A percentile compares a stretch with the other conserved stretches of the same genome.
Evolutionary conservation across 2,329 filamentous ascomycete genomes (phyloP).

Genomic region (Fusarium incarnatum): DNA sequence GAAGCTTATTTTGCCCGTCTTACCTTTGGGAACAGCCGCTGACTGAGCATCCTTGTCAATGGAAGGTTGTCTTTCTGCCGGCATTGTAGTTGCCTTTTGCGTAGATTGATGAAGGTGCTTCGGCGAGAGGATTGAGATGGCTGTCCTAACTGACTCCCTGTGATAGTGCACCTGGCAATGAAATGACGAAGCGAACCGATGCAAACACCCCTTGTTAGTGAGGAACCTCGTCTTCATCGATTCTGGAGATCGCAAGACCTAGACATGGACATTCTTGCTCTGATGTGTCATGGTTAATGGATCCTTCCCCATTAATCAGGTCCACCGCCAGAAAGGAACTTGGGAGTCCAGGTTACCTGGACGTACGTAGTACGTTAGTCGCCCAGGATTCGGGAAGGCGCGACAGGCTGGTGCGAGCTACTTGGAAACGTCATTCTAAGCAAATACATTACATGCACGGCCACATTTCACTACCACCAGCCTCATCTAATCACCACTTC

Average conservation of each 20-base stretch:
- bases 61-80: constrained; percentile 20
- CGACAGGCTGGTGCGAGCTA: neutral
- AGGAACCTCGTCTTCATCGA: constrained; percentile 26
- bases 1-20: neutral
- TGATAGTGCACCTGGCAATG: neutral
- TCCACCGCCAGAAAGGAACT: constrained; percentile 1
- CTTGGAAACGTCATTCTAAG: constrained; percentile 17
- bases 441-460: constrained; percentile 7
- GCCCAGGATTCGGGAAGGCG: neutral
- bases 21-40: constrained; percentile 27
- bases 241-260: neutral
- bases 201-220: constrained; percentile 2
- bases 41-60: constrained; percentile 19
- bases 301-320: constrained; percentile 15
- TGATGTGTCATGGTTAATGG: constrained; percentile 26
- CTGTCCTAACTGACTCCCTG: neutral
- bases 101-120: neutral
- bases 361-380: neutral
- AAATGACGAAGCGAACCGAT: neutral
- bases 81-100: constrained; percentile 1
- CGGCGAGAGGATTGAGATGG: neutral
- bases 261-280: constrained; percentile 3
- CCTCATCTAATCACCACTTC: neutral
- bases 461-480: constrained; percentile 13
- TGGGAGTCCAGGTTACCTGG: neutral